phyloP scores from a whole-genome alignment of 1,284 basidiomycete species.

The Naganishia sp. region DNA sequence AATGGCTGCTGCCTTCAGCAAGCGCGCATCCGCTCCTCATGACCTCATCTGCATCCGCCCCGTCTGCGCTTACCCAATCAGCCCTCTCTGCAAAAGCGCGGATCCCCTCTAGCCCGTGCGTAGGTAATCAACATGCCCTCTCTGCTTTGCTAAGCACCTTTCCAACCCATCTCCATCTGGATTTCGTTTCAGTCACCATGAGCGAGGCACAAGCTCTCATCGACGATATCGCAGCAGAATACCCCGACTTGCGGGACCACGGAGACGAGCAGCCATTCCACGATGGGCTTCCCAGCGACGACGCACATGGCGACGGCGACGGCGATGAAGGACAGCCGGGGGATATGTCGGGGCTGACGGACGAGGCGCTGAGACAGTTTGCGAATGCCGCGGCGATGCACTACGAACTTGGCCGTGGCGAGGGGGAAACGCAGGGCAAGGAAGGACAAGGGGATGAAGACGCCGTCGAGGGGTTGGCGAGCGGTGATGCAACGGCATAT shows the following conservation, averaged over 20 bases:
- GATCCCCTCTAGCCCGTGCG: background rate
- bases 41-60: background rate
- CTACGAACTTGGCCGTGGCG: constrained; percentile 1
- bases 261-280: background rate
- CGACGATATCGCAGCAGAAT: constrained; percentile 25
- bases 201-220: constrained; percentile 21
- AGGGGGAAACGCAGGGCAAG: background rate
- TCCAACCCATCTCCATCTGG: too few species aligned
- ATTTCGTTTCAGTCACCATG: background rate
- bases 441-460: background rate
- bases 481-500: too few species aligned
- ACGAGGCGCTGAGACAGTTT: constrained; percentile 22
- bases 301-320: background rate
- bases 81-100: background rate
- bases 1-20: background rate
- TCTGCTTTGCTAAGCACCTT: constrained; percentile 20
- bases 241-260: constrained; percentile 18
- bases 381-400: constrained; percentile 26
- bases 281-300: background rate
- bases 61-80: background rate
- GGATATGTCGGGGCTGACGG: constrained; percentile 11
- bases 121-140: constrained; percentile 6
- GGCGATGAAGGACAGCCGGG: background rate
- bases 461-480: background rate
- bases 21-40: background rate